phyloP scores from a whole-genome alignment of 352 stramenopile genomes.

The Phytophthora fragariaefolia region DNA sequence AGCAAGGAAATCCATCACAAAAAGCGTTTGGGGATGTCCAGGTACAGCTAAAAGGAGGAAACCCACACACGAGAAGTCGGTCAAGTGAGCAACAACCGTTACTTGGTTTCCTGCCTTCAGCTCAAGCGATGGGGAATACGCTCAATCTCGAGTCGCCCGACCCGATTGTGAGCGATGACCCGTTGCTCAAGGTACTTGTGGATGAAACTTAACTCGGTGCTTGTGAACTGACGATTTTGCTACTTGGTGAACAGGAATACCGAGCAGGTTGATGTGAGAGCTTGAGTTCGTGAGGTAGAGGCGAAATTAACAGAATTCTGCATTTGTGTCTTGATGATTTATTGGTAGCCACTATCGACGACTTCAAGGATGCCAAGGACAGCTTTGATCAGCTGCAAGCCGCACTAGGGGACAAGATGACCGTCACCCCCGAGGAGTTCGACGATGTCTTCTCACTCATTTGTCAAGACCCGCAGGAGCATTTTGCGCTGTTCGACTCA shows the following conservation, averaged over 20 bases:
- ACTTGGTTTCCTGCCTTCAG: slow-evolving; percentile 3
- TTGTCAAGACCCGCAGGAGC: slow-evolving; percentile 67
- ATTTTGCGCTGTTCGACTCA: slow-evolving; percentile 76
- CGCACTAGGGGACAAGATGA: slow-evolving; percentile 80
- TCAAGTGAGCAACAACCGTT: slow-evolving; percentile 17
- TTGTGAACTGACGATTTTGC: not conserved
- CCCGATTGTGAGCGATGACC: slow-evolving; percentile 54
- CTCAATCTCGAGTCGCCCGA: slow-evolving; percentile 37
- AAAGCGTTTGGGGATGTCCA: not conserved
- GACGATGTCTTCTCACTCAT: slow-evolving; percentile 83
- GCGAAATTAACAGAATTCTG: not conserved
- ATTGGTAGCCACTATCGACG: slow-evolving; percentile 28
- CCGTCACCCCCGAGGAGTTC: slow-evolving; percentile 72
- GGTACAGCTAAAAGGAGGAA: slow-evolving; percentile 15
- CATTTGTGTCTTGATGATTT: slow-evolving; percentile 1
- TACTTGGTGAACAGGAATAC: slow-evolving; percentile 10
- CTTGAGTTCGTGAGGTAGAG: not conserved
- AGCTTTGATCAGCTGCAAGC: slow-evolving; percentile 72
- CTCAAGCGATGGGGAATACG: slow-evolving; percentile 49
- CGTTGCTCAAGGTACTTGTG: slow-evolving; percentile 41
- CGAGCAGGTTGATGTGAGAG: not conserved
- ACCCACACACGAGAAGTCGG: not conserved
- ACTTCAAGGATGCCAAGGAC: slow-evolving; percentile 59
- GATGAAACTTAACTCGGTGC: not conserved
- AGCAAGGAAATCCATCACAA: slow-evolving; percentile 32